Evolutionary conservation across 1,284 basidiomycete genomes (phyloP).

Genomic region (Marasmius tenuissimus): DNA sequence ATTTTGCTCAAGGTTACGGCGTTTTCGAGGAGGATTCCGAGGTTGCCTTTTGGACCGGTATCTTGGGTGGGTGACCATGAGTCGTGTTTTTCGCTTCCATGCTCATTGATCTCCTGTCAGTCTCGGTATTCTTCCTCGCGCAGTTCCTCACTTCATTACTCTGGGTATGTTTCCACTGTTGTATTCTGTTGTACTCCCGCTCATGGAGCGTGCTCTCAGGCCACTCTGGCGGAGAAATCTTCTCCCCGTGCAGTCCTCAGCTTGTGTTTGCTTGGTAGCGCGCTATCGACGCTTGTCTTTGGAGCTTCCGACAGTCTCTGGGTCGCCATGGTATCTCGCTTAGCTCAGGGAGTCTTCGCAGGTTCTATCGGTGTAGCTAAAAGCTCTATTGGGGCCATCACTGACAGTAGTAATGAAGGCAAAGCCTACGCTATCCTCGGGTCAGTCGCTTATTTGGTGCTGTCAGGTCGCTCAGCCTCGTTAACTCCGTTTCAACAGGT

Average conservation of each 20-base stretch:
- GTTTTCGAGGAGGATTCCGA: constrained; percentile 67
- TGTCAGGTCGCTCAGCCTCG: constrained; percentile 6
- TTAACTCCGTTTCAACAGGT: constrained; percentile 41
- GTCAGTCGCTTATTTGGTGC: constrained; percentile 32
- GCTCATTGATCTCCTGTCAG: constrained; percentile 33
- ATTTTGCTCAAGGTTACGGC: constrained; percentile 52
- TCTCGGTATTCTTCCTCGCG: constrained; percentile 79
- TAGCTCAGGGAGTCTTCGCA: constrained; percentile 93
- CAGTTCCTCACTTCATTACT: constrained; percentile 94
- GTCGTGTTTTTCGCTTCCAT: constrained; percentile 6
- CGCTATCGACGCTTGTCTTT: constrained; percentile 77
- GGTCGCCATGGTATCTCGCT: constrained; percentile 83
- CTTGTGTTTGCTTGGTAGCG: constrained; percentile 82
- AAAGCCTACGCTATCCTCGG: constrained; percentile 93
- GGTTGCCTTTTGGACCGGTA: constrained; percentile 84
- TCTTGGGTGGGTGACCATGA: constrained; percentile 53
- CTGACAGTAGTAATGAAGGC: constrained; percentile 89
- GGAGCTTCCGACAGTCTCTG: constrained; percentile 83
- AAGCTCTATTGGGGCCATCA: constrained; percentile 87
- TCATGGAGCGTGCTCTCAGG: constrained; percentile 48
- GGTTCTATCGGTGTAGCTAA: constrained; percentile 93
- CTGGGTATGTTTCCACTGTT: constrained; percentile 53
- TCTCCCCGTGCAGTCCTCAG: constrained; percentile 86
- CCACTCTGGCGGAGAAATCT: constrained; percentile 89
- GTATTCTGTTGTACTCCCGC: neutral